These are phyloP conservation scores for Castanea mollissima DNA, from an alignment of 306 rosid species.

Conservation along the genomic window DNA sequence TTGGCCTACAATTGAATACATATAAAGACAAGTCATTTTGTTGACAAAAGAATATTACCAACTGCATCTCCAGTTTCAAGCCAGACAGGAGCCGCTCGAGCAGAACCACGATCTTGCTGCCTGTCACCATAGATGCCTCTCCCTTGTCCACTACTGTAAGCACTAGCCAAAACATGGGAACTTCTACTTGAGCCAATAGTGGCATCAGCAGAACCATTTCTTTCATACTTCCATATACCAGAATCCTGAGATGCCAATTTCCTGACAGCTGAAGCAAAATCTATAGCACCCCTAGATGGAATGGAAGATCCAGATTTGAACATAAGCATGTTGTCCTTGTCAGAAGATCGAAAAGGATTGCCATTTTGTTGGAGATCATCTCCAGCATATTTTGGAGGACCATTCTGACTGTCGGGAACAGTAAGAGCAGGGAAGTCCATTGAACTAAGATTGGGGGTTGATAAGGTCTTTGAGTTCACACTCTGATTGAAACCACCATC, in stretches of 20 bases:
- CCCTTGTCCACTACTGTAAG: constrained; percentile 64
- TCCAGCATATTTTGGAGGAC: constrained; percentile 52
- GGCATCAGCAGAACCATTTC: constrained; percentile 65
- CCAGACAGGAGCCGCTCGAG: constrained; percentile 84
- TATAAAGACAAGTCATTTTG: constrained; percentile 32
- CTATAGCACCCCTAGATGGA: constrained; percentile 72
- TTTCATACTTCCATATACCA: constrained; percentile 86
- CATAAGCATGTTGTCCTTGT: constrained; percentile 66
- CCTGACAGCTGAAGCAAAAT: constrained; percentile 92
- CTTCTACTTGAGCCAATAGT: constrained; percentile 83
- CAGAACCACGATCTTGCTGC: constrained; percentile 64
- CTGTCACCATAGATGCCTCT: constrained; percentile 62
- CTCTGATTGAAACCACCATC: constrained; percentile 74
- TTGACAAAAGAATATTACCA: constrained; percentile 64
- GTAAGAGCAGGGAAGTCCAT: constrained; percentile 89
- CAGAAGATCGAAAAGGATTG: constrained; percentile 56
- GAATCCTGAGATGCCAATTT: constrained; percentile 91
- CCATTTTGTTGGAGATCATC: constrained; percentile 68
- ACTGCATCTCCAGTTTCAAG: constrained; percentile 97
- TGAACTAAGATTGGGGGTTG: constrained; percentile 70
- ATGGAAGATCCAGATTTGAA: constrained; percentile 68
- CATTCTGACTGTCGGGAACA: constrained; percentile 52
- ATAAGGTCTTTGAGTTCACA: constrained; percentile 62
- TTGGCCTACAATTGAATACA: constrained; percentile 31
- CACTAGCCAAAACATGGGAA: constrained; percentile 58